A percentile compares a stretch with the other conserved stretches of the same genome.
phyloP scores from a whole-genome alignment of 1,284 basidiomycete genomes.

The Sporisorium sorghi region DNA sequence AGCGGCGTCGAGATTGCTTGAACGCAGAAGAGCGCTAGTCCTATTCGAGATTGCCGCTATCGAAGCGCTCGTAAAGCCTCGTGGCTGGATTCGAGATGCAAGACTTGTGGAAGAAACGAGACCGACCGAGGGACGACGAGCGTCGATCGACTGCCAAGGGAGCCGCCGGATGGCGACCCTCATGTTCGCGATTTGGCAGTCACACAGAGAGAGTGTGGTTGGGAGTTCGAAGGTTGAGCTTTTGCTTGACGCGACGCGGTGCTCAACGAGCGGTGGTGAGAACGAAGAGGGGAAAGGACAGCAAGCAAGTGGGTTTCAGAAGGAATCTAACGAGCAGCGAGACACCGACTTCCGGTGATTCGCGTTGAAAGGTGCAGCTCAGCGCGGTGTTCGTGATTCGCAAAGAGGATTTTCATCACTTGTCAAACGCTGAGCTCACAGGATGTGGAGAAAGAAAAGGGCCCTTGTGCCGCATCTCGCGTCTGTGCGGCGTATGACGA shows the following conservation, averaged over 20 bases:
- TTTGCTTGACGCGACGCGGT: not conserved
- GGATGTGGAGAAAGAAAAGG: constrained; percentile 9
- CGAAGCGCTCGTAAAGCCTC: constrained; percentile 15
- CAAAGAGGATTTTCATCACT: not conserved
- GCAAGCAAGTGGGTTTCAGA: not conserved
- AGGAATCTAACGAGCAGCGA: not conserved
- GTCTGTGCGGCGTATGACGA: not conserved
- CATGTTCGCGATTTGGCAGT: constrained; percentile 29
- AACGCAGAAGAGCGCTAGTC: not conserved
- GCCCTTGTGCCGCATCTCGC: not conserved
- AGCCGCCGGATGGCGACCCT: constrained; percentile 45
- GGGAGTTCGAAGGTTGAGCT: not conserved
- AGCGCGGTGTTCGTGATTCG: constrained; percentile 7
- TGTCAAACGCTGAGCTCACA: not conserved
- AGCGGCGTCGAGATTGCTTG: not conserved
- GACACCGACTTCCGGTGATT: constrained; percentile 8
- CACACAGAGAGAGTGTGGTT: too few relatives aligned
- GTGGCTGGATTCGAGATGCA: constrained; percentile 10
- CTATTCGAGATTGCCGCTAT: constrained; percentile 6
- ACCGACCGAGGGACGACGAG: constrained; percentile 16
- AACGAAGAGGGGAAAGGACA: not conserved
- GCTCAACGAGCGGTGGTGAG: not conserved
- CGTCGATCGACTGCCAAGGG: constrained; percentile 27
- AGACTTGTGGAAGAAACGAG: constrained; percentile 14
- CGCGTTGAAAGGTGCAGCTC: not conserved